These are phyloP conservation scores for Stephania cephalantha DNA, from an alignment of 164 flowering plant species.

Conservation along the genomic window DNA sequence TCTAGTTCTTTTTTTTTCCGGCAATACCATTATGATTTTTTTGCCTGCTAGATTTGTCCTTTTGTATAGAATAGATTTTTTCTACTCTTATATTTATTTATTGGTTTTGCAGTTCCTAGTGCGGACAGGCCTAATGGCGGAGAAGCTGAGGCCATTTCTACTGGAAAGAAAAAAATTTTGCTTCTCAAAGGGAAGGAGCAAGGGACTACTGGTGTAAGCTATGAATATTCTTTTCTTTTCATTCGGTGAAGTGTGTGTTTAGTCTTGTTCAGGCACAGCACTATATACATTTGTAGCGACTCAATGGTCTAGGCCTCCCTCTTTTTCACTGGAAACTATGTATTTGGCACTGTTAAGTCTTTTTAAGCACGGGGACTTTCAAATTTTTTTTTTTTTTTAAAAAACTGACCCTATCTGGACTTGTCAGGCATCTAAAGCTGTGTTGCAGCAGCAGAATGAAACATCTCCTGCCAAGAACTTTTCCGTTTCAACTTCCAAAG, in stretches of 20 bases:
- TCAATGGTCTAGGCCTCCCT: neutral
- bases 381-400: neutral
- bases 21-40: neutral
- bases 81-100: neutral
- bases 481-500: slow-evolving; percentile 32
- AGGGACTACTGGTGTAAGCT: slow-evolving; percentile 52
- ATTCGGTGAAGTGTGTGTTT: neutral
- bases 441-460: slow-evolving; percentile 27
- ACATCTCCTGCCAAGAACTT: slow-evolving; percentile 33
- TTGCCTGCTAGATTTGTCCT: neutral
- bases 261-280: neutral
- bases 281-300: neutral
- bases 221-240: neutral
- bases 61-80: neutral
- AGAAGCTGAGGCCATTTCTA: slow-evolving; percentile 34
- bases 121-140: slow-evolving; percentile 30
- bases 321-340: neutral
- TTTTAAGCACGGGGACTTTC: neutral
- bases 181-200: slow-evolving; percentile 79
- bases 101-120: slow-evolving; percentile 11
- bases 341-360: neutral
- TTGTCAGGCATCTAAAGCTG: slow-evolving; percentile 32
- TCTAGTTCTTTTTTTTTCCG: neutral
- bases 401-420: neutral
- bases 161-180: slow-evolving; percentile 55